Conservation (phyloP, 1,139 yeast species). For the Yamadazyma triangularis region DNA sequence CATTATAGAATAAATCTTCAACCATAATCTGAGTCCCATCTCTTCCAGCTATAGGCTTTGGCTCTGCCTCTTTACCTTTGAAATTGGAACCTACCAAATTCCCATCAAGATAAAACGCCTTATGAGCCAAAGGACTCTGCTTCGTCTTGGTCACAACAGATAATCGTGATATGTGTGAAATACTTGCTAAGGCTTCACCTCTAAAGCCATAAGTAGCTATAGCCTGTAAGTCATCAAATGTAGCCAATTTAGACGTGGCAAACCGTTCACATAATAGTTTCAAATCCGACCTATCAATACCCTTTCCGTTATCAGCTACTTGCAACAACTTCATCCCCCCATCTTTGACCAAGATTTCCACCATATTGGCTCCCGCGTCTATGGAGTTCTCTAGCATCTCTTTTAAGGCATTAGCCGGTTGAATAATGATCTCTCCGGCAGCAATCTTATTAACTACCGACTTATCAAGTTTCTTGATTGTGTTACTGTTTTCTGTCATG, state of each 20-base stretch:
- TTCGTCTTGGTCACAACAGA: constrained; percentile 73
- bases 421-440: constrained; percentile 94
- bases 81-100: constrained; percentile 40
- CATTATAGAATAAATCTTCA: constrained; percentile 86
- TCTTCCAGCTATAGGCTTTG: constrained; percentile 81
- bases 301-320: constrained; percentile 51
- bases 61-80: constrained; percentile 32
- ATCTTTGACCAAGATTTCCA: constrained; percentile 49
- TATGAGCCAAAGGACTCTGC: constrained; percentile 60
- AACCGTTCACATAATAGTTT: constrained; percentile 50
- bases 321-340: constrained; percentile 53
- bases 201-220: constrained; percentile 58
- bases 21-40: constrained; percentile 82
- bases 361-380: constrained; percentile 45
- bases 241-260: constrained; percentile 50
- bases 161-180: constrained; percentile 60
- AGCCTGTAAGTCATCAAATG: constrained; percentile 45
- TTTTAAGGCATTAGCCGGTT: constrained; percentile 76
- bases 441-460: constrained; percentile 87
- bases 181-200: constrained; percentile 59
- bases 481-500: constrained; percentile 1
- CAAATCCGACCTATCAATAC: constrained; percentile 44
- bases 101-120: constrained; percentile 64
- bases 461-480: constrained; percentile 47
- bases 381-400: constrained; percentile 54